Percentiles rank a stretch among this genome's conserved stretches.
These are phyloP conservation scores for Fusarium albidum DNA, from an alignment of 2,329 filamentous ascomycete genomes.

Conservation along the genomic window DNA sequence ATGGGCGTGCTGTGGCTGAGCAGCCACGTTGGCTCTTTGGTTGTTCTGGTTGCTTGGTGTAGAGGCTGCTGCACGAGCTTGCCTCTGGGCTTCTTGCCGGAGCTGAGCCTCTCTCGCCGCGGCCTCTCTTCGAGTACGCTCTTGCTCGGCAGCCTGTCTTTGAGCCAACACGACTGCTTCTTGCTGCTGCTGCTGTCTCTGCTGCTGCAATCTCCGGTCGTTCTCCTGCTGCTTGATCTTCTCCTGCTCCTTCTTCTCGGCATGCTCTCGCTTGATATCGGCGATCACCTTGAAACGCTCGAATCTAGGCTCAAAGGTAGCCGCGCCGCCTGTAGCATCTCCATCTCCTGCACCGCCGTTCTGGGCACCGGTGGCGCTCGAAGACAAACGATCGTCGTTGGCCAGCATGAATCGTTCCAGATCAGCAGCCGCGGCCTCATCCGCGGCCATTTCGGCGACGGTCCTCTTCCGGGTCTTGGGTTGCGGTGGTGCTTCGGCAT, in stretches of 20 bases:
- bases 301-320: slow-evolving; percentile 85
- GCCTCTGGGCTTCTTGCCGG: slow-evolving; percentile 49
- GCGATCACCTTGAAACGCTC: slow-evolving; percentile 92
- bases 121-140: slow-evolving; percentile 50
- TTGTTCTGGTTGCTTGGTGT: slow-evolving; percentile 40
- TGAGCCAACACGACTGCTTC: slow-evolving; percentile 57
- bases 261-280: slow-evolving; percentile 80
- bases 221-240: slow-evolving; percentile 72
- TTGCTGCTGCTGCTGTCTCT: slow-evolving; percentile 53
- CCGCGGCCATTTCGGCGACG: slow-evolving; percentile 91
- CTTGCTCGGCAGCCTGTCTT: slow-evolving; percentile 50
- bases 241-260: slow-evolving; percentile 79
- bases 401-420: slow-evolving; percentile 93
- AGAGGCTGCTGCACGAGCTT: slow-evolving; percentile 41
- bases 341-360: slow-evolving; percentile 68
- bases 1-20: slow-evolving; percentile 46
- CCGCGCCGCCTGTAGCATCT: slow-evolving; percentile 74
- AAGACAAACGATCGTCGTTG: slow-evolving; percentile 81
- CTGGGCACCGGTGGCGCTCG: slow-evolving; percentile 65
- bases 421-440: slow-evolving; percentile 89
- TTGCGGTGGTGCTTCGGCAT: slow-evolving; percentile 77
- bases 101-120: slow-evolving; percentile 47
- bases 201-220: slow-evolving; percentile 60
- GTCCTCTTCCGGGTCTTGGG: slow-evolving; percentile 94
- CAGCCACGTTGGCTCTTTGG: slow-evolving; percentile 34